Conservation (phyloP, 305 asterid species). For the Solanum hybrid region DNA sequence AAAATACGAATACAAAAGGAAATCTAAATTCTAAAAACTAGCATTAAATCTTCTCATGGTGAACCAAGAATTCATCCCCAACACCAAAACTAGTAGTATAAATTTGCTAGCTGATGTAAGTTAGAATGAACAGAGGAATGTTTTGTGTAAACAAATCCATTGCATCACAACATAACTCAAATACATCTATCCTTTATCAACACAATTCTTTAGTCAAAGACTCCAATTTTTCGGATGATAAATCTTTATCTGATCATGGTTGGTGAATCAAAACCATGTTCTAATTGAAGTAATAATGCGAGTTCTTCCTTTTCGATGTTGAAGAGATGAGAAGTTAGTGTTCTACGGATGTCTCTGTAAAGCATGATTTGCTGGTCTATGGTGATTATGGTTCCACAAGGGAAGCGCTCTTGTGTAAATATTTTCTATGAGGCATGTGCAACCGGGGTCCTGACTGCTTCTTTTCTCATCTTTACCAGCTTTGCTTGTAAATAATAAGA, state of each 20-base stretch:
- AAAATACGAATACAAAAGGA: neutral
- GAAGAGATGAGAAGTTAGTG: conserved; percentile 61
- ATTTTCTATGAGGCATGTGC: conserved; percentile 56
- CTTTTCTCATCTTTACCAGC: neutral
- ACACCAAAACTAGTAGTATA: neutral
- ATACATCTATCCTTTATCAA: neutral
- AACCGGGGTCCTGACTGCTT: conserved; percentile 19
- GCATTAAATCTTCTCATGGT: neutral
- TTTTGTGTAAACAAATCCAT: neutral
- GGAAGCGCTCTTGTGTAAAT: conserved; percentile 49
- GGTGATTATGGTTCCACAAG: conserved; percentile 15
- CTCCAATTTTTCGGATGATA: neutral
- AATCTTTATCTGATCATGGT: neutral
- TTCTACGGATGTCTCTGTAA: conserved; percentile 31
- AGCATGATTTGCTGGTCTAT: conserved; percentile 13
- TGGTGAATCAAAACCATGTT: neutral
- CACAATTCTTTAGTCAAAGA: neutral
- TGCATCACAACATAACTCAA: neutral
- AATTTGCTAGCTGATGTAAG: neutral
- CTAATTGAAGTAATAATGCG: neutral
- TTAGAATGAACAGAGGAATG: neutral
- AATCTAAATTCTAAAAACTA: neutral
- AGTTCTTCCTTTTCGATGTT: neutral
- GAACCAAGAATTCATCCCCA: neutral
- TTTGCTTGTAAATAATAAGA: conserved; percentile 61